Conservation (phyloP, 371 early-diverging fungal species). For the Mortierella sp. region DNA sequence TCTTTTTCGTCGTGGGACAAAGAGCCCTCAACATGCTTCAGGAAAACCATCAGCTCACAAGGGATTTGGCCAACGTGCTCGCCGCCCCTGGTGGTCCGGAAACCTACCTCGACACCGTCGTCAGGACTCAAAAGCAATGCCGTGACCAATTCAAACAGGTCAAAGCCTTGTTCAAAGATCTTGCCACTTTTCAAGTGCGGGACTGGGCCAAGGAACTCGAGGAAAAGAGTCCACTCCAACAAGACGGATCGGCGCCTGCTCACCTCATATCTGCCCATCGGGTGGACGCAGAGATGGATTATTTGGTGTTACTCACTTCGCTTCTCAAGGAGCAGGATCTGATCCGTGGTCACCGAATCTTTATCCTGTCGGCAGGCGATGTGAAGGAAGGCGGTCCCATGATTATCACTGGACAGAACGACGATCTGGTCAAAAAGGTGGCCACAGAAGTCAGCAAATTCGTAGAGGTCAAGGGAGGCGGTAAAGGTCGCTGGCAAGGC, state of each 20-base stretch:
- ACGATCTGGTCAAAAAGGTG: slow-evolving; percentile 60
- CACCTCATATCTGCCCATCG: slow-evolving; percentile 58
- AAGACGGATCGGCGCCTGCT: slow-evolving; percentile 9
- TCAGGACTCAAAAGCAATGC: slow-evolving; percentile 57
- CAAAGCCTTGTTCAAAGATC: slow-evolving; percentile 60
- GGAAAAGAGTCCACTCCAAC: slow-evolving; percentile 16
- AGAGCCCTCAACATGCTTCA: slow-evolving; percentile 67
- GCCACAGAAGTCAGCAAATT: slow-evolving; percentile 53
- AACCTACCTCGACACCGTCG: slow-evolving; percentile 66
- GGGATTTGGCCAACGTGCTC: slow-evolving; percentile 62
- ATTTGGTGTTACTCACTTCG: slow-evolving; percentile 54
- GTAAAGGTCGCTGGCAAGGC: slow-evolving; percentile 75
- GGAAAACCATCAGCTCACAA: slow-evolving; percentile 57
- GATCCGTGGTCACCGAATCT: slow-evolving; percentile 41
- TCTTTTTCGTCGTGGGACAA: slow-evolving; percentile 76
- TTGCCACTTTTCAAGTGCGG: slow-evolving; percentile 59
- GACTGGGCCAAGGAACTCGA: slow-evolving; percentile 56
- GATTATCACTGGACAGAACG: slow-evolving; percentile 58
- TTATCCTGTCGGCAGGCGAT: slow-evolving; percentile 64
- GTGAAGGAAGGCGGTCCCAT: slow-evolving; percentile 65
- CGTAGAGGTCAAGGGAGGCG: slow-evolving; percentile 69
- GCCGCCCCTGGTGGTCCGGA: slow-evolving; percentile 67
- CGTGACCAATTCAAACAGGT: slow-evolving; percentile 56
- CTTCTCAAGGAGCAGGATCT: slow-evolving; percentile 55
- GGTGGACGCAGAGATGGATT: slow-evolving; percentile 73